phyloP scores from a whole-genome alignment of 352 stramenopile genomes.

The Sclerospora graminicola region DNA sequence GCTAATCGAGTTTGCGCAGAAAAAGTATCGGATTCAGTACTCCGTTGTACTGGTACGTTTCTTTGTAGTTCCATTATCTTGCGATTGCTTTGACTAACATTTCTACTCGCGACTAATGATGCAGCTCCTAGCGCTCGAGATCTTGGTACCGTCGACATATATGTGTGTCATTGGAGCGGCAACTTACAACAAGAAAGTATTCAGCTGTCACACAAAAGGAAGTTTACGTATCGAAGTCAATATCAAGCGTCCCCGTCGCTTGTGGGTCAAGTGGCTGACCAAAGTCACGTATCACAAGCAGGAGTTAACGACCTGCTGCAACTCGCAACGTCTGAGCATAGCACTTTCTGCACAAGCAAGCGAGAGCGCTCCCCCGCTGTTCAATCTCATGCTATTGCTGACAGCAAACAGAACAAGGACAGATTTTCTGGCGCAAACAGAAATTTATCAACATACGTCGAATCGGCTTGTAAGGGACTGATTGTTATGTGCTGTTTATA shows the following conservation, averaged over 20 bases:
- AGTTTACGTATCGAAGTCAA: constrained; percentile 52
- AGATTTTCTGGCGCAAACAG: constrained; percentile 15
- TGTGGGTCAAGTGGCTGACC: constrained; percentile 10
- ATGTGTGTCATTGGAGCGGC: constrained; percentile 31
- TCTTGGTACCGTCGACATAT: constrained; percentile 47
- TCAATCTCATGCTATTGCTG: constrained; percentile 5
- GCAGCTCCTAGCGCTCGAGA: constrained; percentile 33
- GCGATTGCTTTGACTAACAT: not conserved
- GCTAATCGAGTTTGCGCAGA: constrained; percentile 34
- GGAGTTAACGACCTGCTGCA: constrained; percentile 7
- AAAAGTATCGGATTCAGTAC: constrained; percentile 55
- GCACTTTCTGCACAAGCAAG: constrained; percentile 24
- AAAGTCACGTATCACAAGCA: constrained; percentile 2
- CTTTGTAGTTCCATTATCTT: not conserved
- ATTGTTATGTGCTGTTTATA: not conserved
- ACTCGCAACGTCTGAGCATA: constrained; percentile 2
- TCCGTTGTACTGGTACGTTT: constrained; percentile 62
- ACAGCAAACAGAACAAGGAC: constrained; percentile 11
- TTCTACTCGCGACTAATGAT: not conserved
- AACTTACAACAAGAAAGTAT: constrained; percentile 16
- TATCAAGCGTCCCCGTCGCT: constrained; percentile 24
- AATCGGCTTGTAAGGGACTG: constrained; percentile 45
- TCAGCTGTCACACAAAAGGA: constrained; percentile 36
- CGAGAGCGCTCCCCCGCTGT: constrained; percentile 34
- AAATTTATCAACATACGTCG: constrained; percentile 54